phyloP scores from a whole-genome alignment of 75 land plant genomes.

The Isoetes taiwanensis region DNA sequence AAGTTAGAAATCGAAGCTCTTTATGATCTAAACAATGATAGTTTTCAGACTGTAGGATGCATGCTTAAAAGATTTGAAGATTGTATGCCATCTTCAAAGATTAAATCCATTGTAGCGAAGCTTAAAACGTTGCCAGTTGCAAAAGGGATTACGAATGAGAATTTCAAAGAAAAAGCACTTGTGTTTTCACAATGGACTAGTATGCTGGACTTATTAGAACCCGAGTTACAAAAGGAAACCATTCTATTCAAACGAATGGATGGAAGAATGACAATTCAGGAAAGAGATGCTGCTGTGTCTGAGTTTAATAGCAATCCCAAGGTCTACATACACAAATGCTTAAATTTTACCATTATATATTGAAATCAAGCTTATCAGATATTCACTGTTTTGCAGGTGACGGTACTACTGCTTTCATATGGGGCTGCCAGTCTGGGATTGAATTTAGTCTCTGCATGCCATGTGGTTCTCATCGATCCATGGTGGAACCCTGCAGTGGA shows the following conservation, averaged over 20 bases:
- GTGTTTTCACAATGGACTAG: not conserved
- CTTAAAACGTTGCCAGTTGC: no score
- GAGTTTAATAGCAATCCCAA: not conserved
- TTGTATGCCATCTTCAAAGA: no score
- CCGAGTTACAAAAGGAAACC: not conserved
- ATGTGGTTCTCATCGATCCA: not conserved
- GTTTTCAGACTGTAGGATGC: no score
- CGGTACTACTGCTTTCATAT: not conserved
- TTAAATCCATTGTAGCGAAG: no score
- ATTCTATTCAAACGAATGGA: not conserved
- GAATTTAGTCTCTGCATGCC: not conserved
- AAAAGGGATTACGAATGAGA: no score
- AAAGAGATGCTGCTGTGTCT: not conserved
- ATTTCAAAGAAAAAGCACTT: not conserved
- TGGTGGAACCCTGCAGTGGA: not conserved
- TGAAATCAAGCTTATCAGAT: no score
- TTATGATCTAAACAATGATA: no score
- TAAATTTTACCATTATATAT: no score
- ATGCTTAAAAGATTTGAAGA: no score
- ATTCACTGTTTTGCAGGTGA: no score
- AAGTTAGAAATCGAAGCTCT: no score
- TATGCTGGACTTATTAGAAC: not conserved
- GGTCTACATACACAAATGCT: no score
- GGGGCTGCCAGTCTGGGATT: not conserved
- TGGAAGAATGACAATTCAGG: not conserved